Evolutionary conservation across 2,329 filamentous ascomycete genomes (phyloP).

Genomic region (Orbilia brochopaga): DNA sequence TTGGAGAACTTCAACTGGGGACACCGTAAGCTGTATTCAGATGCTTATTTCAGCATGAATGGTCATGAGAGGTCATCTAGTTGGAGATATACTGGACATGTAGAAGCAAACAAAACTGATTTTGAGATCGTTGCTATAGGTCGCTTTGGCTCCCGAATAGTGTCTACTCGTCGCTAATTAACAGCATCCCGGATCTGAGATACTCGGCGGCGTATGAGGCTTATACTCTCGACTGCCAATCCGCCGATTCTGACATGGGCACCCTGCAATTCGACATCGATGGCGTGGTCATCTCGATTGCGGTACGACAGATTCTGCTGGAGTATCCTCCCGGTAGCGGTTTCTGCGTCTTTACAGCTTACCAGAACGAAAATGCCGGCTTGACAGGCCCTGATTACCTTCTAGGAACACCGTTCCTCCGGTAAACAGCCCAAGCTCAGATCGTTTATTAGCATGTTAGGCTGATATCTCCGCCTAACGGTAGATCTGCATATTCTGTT

Average conservation of each 20-base stretch:
- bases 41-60: no score
- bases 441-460: neutral
- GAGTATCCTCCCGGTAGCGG: conserved; percentile 47
- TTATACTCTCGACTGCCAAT: conserved; percentile 23
- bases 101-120: no score
- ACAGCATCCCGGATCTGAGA: conserved; percentile 18
- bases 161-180: conserved; percentile 20
- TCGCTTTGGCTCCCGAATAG: conserved; percentile 38
- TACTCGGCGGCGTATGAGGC: conserved; percentile 34
- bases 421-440: neutral
- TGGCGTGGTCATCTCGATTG: conserved; percentile 18
- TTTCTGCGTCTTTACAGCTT: conserved; percentile 32
- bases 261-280: conserved; percentile 36
- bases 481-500: conserved; percentile 42
- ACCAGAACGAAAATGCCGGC: conserved; percentile 21
- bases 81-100: no score
- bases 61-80: no score
- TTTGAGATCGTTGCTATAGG: conserved; percentile 11
- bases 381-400: conserved; percentile 18
- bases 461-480: neutral
- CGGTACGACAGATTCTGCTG: conserved; percentile 22
- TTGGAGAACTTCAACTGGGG: conserved; percentile 42
- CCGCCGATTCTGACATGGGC: conserved; percentile 11
- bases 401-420: conserved; percentile 36
- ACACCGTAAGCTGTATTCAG: conserved; percentile 47